Evolutionary conservation across 441 rosid species (phyloP), one percentile per base, ranked within the genome.

Genomic region (Adansonia grandidieri): DNA sequence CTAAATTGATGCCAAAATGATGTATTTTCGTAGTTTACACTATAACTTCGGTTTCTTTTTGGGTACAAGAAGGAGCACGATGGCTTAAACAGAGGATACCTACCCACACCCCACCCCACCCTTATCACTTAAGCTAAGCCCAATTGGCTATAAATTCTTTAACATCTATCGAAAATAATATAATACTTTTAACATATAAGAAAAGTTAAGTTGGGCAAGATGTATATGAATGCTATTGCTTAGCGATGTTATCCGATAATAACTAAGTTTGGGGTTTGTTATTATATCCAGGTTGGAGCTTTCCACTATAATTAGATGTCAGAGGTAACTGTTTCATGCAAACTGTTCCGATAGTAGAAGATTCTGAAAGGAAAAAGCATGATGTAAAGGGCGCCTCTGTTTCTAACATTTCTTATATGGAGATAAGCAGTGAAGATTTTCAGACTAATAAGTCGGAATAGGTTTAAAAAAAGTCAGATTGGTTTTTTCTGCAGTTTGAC

Each of bases 1-100:
- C 71, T 44, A 44, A 10, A 44, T 48, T 67, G 51, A 67, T 44
- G 50, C 71, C 10, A 65, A 7, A 42, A 65, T 65, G 22, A 57
- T 0, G 8, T 19, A 57, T 42, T 15, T 66, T 17, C 48, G 1
- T 0, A 0, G 24, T 57, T 57, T 17, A 57, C 61, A 57, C 60
- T 15, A 53, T 40, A 15, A 17, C 1, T 10, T 15, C 1, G 11
- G 10, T 24, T n/a, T n/a, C 1, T 4, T 42, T n/a, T 17, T 15
- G 45, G 68, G 48, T n/a, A 40, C 3, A 24, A 24, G 28, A 17
- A 42, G 71, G 50, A 9, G 22, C 22, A 66, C 14, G 8, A 42
- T 1, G 66, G 15, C 48, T 40, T 13, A 7, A 42, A 66, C 11
- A 1, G 17, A 17, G 47, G 10, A 9, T 65, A 9, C 50, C 13